phyloP scores from a whole-genome alignment of 2,329 filamentous ascomycete species.

The Cadophora malorum region DNA sequence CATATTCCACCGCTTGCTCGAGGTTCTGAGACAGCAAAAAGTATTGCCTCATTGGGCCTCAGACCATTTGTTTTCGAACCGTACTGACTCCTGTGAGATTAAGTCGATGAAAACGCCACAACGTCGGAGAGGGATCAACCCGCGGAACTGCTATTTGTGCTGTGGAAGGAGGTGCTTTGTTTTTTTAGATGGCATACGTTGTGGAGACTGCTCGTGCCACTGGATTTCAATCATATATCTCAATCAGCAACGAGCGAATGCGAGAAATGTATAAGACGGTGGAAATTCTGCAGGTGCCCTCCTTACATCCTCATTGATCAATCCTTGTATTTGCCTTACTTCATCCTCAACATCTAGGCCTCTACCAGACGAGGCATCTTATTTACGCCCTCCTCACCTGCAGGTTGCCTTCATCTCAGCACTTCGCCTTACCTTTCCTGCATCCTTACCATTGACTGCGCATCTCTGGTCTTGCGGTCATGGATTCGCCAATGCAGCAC shows the following conservation, averaged over 20 bases:
- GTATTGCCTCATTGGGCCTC: too few species aligned
- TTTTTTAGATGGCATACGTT: too few species aligned
- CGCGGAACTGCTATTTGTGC: too few species aligned
- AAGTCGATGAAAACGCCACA: too few species aligned
- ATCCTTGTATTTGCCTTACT: neutral
- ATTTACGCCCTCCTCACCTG: conserved; percentile 14
- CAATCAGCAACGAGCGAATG: conserved; percentile 3
- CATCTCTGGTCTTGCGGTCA: conserved; percentile 7
- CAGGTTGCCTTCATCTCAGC: conserved; percentile 3
- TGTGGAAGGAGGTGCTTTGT: too few species aligned
- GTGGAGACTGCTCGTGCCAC: conserved; percentile 13
- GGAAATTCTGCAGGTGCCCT: conserved; percentile 8
- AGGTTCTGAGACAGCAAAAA: too few species aligned
- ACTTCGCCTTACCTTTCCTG: conserved; percentile 11
- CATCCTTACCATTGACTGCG: conserved; percentile 10
- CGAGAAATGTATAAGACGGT: conserved; percentile 4
- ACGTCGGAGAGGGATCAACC: too few species aligned
- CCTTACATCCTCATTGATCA: too few species aligned
- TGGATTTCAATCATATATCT: neutral
- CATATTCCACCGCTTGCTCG: too few species aligned
- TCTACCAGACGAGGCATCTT: conserved; percentile 14
- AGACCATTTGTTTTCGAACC: too few species aligned
- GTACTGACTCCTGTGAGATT: too few species aligned
- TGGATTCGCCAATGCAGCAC: conserved; percentile 1
- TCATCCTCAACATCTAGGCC: too few species aligned